These are phyloP conservation scores for Chytridium lagenaria DNA, from an alignment of 371 early-diverging fungal species.

Conservation along the genomic window DNA sequence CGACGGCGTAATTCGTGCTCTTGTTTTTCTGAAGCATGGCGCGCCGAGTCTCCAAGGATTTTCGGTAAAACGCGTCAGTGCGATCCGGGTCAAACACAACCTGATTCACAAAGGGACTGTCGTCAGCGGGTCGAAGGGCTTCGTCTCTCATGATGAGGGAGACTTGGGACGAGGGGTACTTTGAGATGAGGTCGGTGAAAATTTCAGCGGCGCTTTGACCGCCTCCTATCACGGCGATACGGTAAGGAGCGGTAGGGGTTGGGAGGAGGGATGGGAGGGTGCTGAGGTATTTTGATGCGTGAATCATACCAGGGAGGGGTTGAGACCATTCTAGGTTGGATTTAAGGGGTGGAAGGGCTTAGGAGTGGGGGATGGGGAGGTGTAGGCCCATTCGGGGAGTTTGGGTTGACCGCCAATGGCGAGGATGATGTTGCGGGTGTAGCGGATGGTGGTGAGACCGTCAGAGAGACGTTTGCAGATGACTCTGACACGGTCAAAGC, in stretches of 20 bases:
- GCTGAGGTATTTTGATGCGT: conserved; percentile 31
- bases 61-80: conserved; percentile 28
- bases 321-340: not conserved
- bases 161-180: conserved; percentile 36
- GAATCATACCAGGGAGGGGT: conserved; percentile 4
- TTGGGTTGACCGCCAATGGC: conserved; percentile 40
- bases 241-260: conserved; percentile 5
- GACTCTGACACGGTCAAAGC: not conserved
- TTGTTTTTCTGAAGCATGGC: conserved; percentile 15
- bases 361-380: not conserved
- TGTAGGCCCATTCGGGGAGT: conserved; percentile 27
- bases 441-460: conserved; percentile 8
- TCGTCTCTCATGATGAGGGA: conserved; percentile 34
- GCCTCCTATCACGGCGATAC: conserved; percentile 34
- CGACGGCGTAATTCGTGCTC: conserved; percentile 43
- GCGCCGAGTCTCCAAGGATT: not conserved
- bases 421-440: conserved; percentile 29
- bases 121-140: conserved; percentile 38
- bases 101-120: conserved; percentile 40
- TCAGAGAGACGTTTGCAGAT: not conserved
- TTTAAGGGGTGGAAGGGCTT: not conserved
- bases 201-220: conserved; percentile 42
- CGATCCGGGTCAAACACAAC: conserved; percentile 35
- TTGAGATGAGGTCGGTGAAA: conserved; percentile 29
- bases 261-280: conserved; percentile 27